Evolutionary conservation across 345 rosid genomes (phyloP).

Genomic region (Aquilaria yunnanensis): DNA sequence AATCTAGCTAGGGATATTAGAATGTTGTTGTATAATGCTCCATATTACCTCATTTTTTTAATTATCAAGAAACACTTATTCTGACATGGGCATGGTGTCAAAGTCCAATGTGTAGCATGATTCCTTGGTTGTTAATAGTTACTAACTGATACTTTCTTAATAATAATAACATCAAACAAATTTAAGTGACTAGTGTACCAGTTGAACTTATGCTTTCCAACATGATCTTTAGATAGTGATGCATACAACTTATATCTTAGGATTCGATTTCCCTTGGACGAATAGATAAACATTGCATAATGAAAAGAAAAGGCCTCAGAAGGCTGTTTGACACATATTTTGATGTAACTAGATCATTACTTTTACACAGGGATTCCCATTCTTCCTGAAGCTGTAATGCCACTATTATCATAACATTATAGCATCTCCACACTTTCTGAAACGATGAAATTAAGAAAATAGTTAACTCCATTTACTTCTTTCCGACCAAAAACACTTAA

Average conservation of each 20-base stretch:
- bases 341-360: constrained; percentile 30
- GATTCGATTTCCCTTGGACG: constrained; percentile 31
- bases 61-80: too few relatives aligned
- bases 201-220: constrained; percentile 68
- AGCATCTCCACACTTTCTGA: constrained; percentile 78
- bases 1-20: background rate
- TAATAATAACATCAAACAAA: background rate
- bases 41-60: too few relatives aligned
- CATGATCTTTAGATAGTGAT: constrained; percentile 4
- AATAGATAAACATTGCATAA: constrained; percentile 38
- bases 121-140: background rate
- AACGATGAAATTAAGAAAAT: background rate
- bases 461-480: constrained; percentile 8
- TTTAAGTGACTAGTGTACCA: constrained; percentile 35
- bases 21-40: too few relatives aligned
- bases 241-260: constrained; percentile 48
- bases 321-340: constrained; percentile 30
- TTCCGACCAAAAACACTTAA: background rate
- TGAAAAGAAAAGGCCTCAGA: constrained; percentile 60
- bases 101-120: too few relatives aligned
- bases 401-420: constrained; percentile 42
- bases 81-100: too few relatives aligned
- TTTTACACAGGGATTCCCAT: constrained; percentile 49
- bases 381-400: constrained; percentile 53
- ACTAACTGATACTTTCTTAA: background rate